phyloP scores from a whole-genome alignment of 2,329 filamentous ascomycete genomes.

The Metarhizium brunneum region DNA sequence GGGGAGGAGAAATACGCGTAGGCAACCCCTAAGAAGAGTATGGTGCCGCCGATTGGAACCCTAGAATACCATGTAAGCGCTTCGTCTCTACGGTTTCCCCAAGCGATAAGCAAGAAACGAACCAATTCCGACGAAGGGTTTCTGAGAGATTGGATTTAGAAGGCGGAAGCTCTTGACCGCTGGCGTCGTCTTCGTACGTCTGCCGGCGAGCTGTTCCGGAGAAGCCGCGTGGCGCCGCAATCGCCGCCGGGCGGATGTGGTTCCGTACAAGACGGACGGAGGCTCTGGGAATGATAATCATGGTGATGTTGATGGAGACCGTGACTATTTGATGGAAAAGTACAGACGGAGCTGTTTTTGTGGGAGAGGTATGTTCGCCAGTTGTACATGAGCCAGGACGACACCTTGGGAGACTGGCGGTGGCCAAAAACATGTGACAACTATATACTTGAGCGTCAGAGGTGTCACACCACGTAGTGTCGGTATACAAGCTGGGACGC shows the following conservation, averaged over 20 bases:
- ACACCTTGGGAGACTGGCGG: background rate
- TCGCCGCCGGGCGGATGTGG: background rate
- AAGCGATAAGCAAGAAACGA: background rate
- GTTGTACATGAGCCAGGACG: too few relatives aligned
- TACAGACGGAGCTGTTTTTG: background rate
- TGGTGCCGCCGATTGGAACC: background rate
- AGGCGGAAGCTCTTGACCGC: background rate
- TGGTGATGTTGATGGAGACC: background rate
- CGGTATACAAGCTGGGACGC: background rate
- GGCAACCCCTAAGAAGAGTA: background rate
- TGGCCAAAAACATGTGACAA: background rate
- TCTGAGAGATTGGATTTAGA: background rate
- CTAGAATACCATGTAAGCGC: background rate
- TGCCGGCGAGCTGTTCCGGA: background rate
- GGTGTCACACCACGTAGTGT: background rate
- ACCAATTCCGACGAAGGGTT: background rate
- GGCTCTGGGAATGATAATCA: background rate
- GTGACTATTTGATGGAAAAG: background rate
- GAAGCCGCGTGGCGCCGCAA: background rate
- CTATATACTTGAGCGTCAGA: background rate
- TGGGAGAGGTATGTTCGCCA: background rate
- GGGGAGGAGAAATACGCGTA: background rate
- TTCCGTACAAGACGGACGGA: background rate
- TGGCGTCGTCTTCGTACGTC: background rate
- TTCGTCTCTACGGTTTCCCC: background rate